Percentiles rank a stretch among this genome's conserved stretches.
Conservation (phyloP, 2,329 filamentous ascomycete genomes). For the Phyllosticta citriasiana region DNA sequence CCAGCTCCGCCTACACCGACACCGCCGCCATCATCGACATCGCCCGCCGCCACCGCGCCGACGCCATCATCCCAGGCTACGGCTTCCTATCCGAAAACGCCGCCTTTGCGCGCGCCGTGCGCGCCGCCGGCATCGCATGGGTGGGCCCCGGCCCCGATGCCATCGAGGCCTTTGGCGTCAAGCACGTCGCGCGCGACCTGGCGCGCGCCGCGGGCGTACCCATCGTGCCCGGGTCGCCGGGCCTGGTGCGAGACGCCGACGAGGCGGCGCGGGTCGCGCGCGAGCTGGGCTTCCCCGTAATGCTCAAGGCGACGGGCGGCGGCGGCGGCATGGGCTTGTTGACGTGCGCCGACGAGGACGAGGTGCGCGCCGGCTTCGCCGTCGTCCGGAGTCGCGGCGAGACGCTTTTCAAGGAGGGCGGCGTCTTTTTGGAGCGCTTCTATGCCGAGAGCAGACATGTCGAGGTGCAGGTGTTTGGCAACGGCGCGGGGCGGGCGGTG, state of each 20-base stretch:
- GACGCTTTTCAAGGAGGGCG: constrained; percentile 73
- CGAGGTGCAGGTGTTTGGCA: constrained; percentile 85
- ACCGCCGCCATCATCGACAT: constrained; percentile 40
- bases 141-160: constrained; percentile 46
- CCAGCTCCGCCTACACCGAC: constrained; percentile 41
- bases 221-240: constrained; percentile 44
- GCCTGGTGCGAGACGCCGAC: constrained; percentile 38
- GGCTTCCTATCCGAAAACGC: constrained; percentile 57
- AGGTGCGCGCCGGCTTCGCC: constrained; percentile 60
- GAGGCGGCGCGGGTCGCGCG: constrained; percentile 34
- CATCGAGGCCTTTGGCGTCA: constrained; percentile 49
- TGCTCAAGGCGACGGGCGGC: constrained; percentile 51
- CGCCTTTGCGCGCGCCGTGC: constrained; percentile 46
- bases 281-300: constrained; percentile 42
- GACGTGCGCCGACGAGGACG: constrained; percentile 57
- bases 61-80: constrained; percentile 58
- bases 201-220: constrained; percentile 44
- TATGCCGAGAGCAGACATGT: constrained; percentile 73
- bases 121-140: constrained; percentile 47
- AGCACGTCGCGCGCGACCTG: constrained; percentile 46
- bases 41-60: constrained; percentile 38
- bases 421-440: constrained; percentile 77
- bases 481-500: constrained; percentile 66
- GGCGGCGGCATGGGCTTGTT: constrained; percentile 77
- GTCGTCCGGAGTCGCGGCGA: constrained; percentile 63